These are phyloP conservation scores for Colletotrichum lupini DNA, from an alignment of 2,329 filamentous ascomycete genomes.

Conservation along the genomic window DNA sequence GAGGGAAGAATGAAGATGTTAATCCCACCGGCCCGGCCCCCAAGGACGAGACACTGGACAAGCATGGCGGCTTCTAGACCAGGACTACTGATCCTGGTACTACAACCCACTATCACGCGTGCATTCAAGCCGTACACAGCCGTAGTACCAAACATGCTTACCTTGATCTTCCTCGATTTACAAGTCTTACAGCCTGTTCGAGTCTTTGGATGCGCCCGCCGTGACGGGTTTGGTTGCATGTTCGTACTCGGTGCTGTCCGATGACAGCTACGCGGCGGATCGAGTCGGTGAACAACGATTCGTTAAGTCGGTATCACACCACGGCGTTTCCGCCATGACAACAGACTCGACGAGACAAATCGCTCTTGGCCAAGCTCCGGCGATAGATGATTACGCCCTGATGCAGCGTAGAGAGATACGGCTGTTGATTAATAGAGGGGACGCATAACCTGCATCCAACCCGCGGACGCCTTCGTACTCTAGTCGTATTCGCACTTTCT, in stretches of 20 bases:
- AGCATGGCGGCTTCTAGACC: not conserved
- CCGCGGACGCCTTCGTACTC: conserved; percentile 29
- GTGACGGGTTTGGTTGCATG: conserved; percentile 32
- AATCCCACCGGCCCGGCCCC: not conserved
- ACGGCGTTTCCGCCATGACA: conserved; percentile 20
- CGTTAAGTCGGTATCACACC: not conserved
- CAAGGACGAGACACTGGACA: not conserved
- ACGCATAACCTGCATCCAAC: conserved; percentile 8
- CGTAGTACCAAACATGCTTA: conserved; percentile 28
- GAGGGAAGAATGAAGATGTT: not conserved
- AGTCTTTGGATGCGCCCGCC: conserved; percentile 43
- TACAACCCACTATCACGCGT: not conserved
- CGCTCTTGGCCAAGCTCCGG: not conserved
- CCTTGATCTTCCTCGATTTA: conserved; percentile 55
- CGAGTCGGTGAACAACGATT: not conserved
- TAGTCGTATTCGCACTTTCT: conserved; percentile 25
- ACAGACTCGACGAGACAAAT: not conserved
- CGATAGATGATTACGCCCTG: not conserved
- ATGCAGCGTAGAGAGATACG: not conserved
- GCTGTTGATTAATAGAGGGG: conserved; percentile 25
- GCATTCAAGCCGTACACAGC: not conserved
- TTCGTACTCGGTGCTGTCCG: conserved; percentile 22
- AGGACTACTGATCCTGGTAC: not conserved
- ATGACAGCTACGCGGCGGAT: not conserved
- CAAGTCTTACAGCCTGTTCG: conserved; percentile 52